Evolutionary conservation across 257 asterid species (phyloP).

Genomic region (Catharanthus roseus): DNA sequence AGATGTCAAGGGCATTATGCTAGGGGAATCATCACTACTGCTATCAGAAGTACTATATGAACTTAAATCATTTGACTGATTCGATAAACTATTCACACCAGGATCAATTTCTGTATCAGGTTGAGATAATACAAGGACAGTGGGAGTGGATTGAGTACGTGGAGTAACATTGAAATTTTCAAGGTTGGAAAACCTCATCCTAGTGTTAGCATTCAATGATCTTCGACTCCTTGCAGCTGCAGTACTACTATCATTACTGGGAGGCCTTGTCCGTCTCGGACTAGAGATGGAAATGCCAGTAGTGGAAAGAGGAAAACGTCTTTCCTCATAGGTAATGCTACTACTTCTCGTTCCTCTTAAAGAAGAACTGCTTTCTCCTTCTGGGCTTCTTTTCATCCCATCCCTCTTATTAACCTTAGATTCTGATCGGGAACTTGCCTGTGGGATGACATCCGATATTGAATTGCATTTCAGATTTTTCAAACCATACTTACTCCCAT

Average conservation of each 20-base stretch:
- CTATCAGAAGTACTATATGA: conserved; percentile 37
- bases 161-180: conserved; percentile 32
- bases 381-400: conserved; percentile 40
- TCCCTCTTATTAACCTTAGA: conserved; percentile 33
- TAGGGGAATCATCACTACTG: conserved; percentile 28
- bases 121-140: conserved; percentile 25
- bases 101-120: conserved; percentile 24
- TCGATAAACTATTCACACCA: conserved; percentile 26
- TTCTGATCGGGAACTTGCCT: conserved; percentile 32
- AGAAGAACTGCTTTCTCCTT: conserved; percentile 49
- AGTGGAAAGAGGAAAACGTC: conserved; percentile 24
- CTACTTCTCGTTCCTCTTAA: conserved; percentile 31
- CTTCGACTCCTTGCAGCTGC: conserved; percentile 42
- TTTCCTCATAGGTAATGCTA: conserved; percentile 16
- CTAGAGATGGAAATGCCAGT: conserved; percentile 41
- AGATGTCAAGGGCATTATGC: conserved; percentile 26
- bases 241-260: conserved; percentile 28
- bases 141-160: conserved; percentile 24
- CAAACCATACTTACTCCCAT: conserved; percentile 28
- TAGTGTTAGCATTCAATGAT: conserved; percentile 28
- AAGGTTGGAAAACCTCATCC: conserved; percentile 30
- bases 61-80: conserved; percentile 37
- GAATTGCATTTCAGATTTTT: conserved; percentile 46
- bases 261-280: conserved; percentile 29
- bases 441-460: conserved; percentile 34